These are phyloP conservation scores for Penicillium psychrosexuale DNA, from an alignment of 2,329 filamentous ascomycete genomes.

Conservation along the genomic window DNA sequence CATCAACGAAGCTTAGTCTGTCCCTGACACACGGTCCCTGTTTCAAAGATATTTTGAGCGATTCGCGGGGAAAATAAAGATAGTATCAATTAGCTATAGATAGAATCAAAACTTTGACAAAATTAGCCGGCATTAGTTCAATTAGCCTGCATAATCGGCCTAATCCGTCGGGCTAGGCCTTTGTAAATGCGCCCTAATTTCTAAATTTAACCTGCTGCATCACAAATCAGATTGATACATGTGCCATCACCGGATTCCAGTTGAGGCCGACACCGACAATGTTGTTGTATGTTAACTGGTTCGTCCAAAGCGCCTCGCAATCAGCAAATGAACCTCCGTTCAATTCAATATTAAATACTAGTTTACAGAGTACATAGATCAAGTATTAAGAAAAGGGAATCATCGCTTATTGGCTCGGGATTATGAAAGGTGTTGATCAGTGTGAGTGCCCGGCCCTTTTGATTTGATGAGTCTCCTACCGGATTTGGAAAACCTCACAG, in stretches of 20 bases:
- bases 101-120: conserved; percentile 20
- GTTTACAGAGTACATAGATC: background rate
- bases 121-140: conserved; percentile 18
- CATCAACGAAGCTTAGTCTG: conserved; percentile 13
- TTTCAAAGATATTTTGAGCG: conserved; percentile 23
- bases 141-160: conserved; percentile 2
- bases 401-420: background rate
- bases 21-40: conserved; percentile 17
- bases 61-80: conserved; percentile 13
- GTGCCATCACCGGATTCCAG: background rate
- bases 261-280: conserved; percentile 13
- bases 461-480: background rate
- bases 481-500: background rate
- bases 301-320: conserved; percentile 8
- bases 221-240: conserved; percentile 5
- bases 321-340: background rate
- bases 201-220: background rate
- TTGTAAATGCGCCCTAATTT: conserved; percentile 7
- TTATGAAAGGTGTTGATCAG: background rate
- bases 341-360: background rate
- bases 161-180: background rate
- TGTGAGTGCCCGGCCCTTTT: background rate
- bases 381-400: background rate
- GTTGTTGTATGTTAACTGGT: conserved; percentile 7
- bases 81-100: conserved; percentile 24